Evolutionary conservation across 139 green algal genomes (phyloP).

Genomic region (Tetradesmus obliquus): DNA sequence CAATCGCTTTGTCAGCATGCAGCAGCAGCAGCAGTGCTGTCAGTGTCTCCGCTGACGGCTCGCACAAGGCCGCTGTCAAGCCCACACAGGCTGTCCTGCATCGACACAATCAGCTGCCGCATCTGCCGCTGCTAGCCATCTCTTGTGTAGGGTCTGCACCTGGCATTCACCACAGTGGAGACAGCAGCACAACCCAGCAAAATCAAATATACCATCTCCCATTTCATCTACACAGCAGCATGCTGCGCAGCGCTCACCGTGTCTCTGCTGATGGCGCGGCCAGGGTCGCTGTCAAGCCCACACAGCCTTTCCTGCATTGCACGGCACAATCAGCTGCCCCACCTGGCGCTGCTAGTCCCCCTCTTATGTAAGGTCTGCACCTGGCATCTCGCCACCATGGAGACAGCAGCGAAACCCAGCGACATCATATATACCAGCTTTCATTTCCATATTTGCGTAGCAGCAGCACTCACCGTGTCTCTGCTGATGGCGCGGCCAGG

Average conservation of each 20-base stretch:
- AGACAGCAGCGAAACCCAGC: neutral
- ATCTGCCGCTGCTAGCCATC: no score
- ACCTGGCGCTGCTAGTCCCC: conserved; percentile 42
- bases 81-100: neutral
- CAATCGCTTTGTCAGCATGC: no score
- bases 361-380: no score
- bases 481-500: conserved; percentile 61
- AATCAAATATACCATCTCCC: no score
- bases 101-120: neutral
- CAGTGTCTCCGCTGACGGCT: neutral
- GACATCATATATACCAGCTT: conserved; percentile 2
- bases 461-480: conserved; percentile 59
- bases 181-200: no score
- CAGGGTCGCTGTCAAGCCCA: conserved; percentile 60
- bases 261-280: conserved; percentile 60
- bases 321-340: conserved; percentile 60
- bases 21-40: neutral
- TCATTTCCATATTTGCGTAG: neutral
- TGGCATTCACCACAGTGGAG: no score
- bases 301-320: conserved; percentile 69
- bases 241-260: conserved; percentile 46
- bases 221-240: neutral
- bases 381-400: neutral
- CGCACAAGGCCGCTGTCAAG: no score
- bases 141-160: no score